Conservation (phyloP, 306 rosid genomes). For the Bauhinia variegata region DNA sequence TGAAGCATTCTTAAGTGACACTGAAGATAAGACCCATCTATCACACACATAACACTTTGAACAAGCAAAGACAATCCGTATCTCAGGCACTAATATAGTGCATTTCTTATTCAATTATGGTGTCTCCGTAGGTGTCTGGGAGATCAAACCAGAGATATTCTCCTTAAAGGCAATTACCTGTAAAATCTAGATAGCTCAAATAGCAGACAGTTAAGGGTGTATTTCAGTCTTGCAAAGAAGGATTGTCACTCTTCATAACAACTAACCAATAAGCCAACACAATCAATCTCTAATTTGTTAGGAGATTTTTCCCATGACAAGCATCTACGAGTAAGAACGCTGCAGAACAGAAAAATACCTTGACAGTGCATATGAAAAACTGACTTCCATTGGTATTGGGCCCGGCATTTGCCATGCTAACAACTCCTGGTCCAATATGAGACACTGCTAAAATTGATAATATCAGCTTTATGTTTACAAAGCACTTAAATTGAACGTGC, state of each 20-base stretch:
- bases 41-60: conserved; percentile 3
- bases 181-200: too few relatives aligned
- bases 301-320: conserved; percentile 3
- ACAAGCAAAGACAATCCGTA: not conserved
- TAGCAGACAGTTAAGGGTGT: too few relatives aligned
- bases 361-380: conserved; percentile 92
- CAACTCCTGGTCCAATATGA: conserved; percentile 82
- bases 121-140: too few relatives aligned
- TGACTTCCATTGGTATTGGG: conserved; percentile 98
- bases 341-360: conserved; percentile 59
- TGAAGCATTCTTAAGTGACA: too few relatives aligned
- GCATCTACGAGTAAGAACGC: conserved; percentile 16
- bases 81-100: not conserved
- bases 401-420: conserved; percentile 99
- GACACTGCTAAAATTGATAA: conserved; percentile 57
- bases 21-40: conserved; percentile 5
- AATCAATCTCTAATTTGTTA: too few relatives aligned
- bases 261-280: too few relatives aligned
- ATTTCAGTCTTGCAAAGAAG: not conserved
- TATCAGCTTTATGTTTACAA: conserved; percentile 27
- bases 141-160: too few relatives aligned
- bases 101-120: conserved; percentile 7
- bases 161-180: too few relatives aligned
- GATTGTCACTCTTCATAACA: too few relatives aligned
- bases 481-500: not conserved